phyloP scores from a whole-genome alignment of 2,329 filamentous ascomycete genomes.

The Colletotrichum cuscutae region DNA sequence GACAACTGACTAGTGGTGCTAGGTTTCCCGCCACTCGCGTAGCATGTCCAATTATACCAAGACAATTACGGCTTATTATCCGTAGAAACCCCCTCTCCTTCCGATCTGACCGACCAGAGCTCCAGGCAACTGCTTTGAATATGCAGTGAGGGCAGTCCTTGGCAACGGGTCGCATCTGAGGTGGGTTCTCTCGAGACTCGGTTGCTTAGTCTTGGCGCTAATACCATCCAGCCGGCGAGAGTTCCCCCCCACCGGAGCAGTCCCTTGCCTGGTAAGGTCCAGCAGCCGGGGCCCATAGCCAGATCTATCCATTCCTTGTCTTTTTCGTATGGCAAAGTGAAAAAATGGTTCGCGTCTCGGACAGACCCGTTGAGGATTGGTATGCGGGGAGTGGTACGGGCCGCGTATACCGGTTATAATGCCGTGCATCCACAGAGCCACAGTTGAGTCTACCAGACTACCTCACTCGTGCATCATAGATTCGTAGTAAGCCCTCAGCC shows the following conservation, averaged over 20 bases:
- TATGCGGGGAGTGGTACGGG: not conserved
- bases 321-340: not conserved
- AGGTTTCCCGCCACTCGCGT: not conserved
- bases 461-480: not conserved
- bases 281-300: not conserved
- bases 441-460: not conserved
- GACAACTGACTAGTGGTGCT: not conserved
- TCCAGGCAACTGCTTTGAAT: not conserved
- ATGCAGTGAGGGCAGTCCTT: not conserved
- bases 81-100: not conserved
- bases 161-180: not conserved
- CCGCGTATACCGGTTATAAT: not conserved
- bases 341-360: not conserved
- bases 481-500: not conserved
- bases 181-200: not conserved
- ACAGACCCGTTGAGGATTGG: not conserved
- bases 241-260: not conserved
- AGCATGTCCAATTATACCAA: not conserved
- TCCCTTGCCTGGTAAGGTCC: not conserved
- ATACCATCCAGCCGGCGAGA: not conserved
- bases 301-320: not conserved
- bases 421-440: not conserved
- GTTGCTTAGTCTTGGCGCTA: not conserved
- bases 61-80: not conserved
- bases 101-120: not conserved